phyloP scores from a whole-genome alignment of 352 stramenopile species.

The Pilasporangium apinafurcum region DNA sequence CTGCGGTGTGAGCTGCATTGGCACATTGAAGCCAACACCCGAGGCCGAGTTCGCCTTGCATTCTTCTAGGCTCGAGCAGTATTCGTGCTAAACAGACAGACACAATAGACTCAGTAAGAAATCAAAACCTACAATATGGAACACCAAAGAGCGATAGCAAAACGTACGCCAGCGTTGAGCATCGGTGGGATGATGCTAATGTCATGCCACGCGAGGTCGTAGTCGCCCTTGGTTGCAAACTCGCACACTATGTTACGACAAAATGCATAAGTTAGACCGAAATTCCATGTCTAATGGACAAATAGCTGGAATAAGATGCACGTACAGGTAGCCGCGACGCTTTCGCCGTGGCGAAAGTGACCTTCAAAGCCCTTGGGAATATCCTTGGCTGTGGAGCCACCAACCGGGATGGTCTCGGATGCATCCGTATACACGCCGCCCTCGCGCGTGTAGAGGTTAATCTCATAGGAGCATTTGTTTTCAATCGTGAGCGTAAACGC shows the following conservation, averaged over 20 bases:
- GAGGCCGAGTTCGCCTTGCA: constrained; percentile 55
- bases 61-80: constrained; percentile 51
- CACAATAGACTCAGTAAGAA: too few relatives aligned
- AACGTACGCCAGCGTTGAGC: constrained; percentile 28
- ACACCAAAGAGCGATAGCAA: neutral
- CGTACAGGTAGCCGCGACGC: constrained; percentile 46
- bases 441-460: constrained; percentile 55
- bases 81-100: constrained; percentile 21
- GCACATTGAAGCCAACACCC: constrained; percentile 62
- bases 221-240: constrained; percentile 53
- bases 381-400: constrained; percentile 23
- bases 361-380: constrained; percentile 61
- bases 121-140: too few relatives aligned
- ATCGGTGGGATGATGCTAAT: constrained; percentile 63
- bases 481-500: constrained; percentile 59
- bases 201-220: constrained; percentile 58
- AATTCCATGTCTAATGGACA: too few relatives aligned
- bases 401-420: constrained; percentile 26
- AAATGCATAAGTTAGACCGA: too few relatives aligned
- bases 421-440: constrained; percentile 42
- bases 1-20: constrained; percentile 42
- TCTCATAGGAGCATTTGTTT: constrained; percentile 40
- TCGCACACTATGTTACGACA: constrained; percentile 28
- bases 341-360: constrained; percentile 54
- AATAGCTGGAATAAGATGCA: neutral